Evolutionary conservation across 768 basidiomycete species (phyloP).

Genomic region (Xerocomellus amylosporus): DNA sequence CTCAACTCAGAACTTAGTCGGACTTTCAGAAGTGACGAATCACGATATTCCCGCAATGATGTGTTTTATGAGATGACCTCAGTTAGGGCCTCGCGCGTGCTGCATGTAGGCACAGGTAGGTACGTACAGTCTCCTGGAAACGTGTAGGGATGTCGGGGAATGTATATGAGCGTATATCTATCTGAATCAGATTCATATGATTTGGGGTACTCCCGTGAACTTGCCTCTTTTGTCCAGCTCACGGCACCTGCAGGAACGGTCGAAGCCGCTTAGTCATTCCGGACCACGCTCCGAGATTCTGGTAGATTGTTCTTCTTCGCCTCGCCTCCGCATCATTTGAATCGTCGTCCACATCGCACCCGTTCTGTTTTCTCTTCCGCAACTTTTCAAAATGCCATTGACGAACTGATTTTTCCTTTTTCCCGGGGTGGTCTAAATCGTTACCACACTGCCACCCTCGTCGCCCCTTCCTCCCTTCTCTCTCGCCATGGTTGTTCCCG

Average conservation of each 20-base stretch:
- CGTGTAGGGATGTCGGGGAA: background rate
- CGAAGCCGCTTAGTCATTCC: constrained; percentile 23
- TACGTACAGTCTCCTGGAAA: background rate
- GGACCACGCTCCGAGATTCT: constrained; percentile 8
- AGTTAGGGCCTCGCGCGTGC: constrained; percentile 8
- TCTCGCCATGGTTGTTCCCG: constrained; percentile 37
- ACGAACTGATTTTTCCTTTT: constrained; percentile 9
- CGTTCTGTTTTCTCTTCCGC: background rate
- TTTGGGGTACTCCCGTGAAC: background rate
- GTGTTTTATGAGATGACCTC: background rate
- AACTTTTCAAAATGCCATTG: constrained; percentile 6
- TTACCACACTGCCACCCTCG: background rate
- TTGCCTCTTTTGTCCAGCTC: background rate
- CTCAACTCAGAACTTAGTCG: too few species aligned
- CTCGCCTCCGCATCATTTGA: constrained; percentile 11
- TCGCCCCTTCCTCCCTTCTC: constrained; percentile 15
- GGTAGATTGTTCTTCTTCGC: constrained; percentile 8
- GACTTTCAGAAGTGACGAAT: background rate
- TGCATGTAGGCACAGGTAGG: background rate
- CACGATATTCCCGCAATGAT: constrained; percentile 10
- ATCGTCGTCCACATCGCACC: constrained; percentile 11
- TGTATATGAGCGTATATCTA: background rate
- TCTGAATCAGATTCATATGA: background rate
- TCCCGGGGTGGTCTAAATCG: background rate
- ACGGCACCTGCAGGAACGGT: background rate